Percentiles rank a stretch among this genome's conserved stretches.
These are phyloP conservation scores for Colletotrichum sp. DNA, from an alignment of 2,329 filamentous ascomycete genomes.

Conservation along the genomic window DNA sequence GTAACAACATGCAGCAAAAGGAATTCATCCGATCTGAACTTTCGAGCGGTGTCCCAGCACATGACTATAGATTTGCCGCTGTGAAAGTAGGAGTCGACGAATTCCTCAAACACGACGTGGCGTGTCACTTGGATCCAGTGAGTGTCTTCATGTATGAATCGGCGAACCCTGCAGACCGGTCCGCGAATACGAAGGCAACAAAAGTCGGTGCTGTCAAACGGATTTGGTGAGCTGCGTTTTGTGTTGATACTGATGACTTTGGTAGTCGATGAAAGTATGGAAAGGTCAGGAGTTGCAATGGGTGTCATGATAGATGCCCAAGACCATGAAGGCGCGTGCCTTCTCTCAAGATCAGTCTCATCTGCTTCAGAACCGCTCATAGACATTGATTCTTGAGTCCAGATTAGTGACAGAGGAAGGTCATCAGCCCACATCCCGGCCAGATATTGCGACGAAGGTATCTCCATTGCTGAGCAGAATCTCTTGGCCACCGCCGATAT, in stretches of 20 bases:
- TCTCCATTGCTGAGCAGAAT: not conserved
- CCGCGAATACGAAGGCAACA: not conserved
- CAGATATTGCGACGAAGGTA: not conserved
- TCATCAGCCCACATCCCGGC: not conserved
- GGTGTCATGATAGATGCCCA: not conserved
- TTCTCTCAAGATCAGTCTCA: not conserved
- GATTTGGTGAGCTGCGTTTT: not conserved
- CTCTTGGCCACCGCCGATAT: not conserved
- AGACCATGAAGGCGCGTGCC: not conserved
- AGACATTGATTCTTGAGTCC: not conserved
- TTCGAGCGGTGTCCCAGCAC: not conserved
- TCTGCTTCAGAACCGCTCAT: not conserved
- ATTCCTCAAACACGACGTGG: not conserved
- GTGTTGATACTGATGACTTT: not conserved
- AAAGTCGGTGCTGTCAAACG: not conserved
- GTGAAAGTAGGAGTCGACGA: not conserved
- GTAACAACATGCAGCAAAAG: not conserved
- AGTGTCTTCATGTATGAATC: not conserved
- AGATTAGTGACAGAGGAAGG: not conserved
- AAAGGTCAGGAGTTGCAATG: not conserved
- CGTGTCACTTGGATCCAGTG: not conserved
- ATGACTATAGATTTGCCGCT: not conserved
- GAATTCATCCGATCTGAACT: not conserved
- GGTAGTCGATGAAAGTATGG: not conserved
- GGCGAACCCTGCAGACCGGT: not conserved